Evolutionary conservation across 352 stramenopile species (phyloP), one percentile per base, ranked within the genome.

Genomic region (Globisporangium perplexum): DNA sequence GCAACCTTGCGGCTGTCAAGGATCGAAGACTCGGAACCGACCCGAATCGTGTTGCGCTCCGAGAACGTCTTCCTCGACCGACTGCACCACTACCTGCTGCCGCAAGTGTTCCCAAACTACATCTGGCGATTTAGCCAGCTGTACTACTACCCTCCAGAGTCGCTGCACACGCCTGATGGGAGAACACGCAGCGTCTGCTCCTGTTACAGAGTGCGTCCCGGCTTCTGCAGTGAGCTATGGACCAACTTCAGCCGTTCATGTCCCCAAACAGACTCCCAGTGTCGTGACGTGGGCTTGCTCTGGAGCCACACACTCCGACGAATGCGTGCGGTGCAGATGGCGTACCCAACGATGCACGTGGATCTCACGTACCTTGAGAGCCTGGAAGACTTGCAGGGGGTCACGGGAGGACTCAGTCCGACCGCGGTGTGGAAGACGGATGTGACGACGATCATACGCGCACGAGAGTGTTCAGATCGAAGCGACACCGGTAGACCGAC

Each of bases 201-300:
- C 28, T 43, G 20, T 7, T 61, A 41, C n/a, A 11, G 15, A 0
- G 14, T 15, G 18, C 54, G 31, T 7, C 54, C 60, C 12, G 42
- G 50, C 26, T 59, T 54, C n/a, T 66, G 60, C 31, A 5, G 30
- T 6, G 36, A 59, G 28, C 46, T 47, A 1, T 60, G 54, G 54
- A 44, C 30, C 18, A 60, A 60, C 46, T 54, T 50, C n/a, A 12
- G 30, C 1, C 30, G 18, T 15, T 50, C 52, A 3, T 58, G 52
- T 12, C 0, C 63, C 68, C 1, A 62, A 76, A 0, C 74, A 78
- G n/a, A 81, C 84, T 69, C 65, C 69, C 0, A 74, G 58, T 8
- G 67, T 79, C 14, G 83, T 66, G 75, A 38, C 8, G 41, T 56
- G 7, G 50, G 50, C 3, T 24, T 39, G 31, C 43, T 58, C 8